These are phyloP conservation scores for Cercospora canescens DNA, from an alignment of 2,329 filamentous ascomycete genomes.

Conservation along the genomic window DNA sequence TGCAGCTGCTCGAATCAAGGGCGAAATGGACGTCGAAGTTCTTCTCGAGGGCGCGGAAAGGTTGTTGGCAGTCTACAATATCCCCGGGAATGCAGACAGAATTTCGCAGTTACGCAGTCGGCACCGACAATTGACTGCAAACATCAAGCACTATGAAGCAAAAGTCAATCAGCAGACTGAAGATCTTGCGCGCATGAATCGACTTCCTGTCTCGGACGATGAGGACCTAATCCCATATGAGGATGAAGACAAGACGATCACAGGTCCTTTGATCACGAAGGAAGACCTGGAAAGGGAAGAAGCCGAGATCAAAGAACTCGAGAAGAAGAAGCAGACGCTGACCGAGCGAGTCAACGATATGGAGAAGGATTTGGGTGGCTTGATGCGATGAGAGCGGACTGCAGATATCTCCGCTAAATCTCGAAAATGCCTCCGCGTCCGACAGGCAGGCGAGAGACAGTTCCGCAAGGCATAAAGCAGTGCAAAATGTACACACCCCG, in stretches of 20 bases:
- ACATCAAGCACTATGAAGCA: conserved; percentile 76
- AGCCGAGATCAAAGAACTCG: conserved; percentile 65
- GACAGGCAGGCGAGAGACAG: too few relatives aligned
- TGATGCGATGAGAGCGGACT: conserved; percentile 47
- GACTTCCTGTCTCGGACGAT: conserved; percentile 38
- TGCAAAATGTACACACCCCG: background rate
- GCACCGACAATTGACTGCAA: conserved; percentile 69
- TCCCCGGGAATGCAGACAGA: conserved; percentile 74
- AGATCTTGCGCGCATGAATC: conserved; percentile 72
- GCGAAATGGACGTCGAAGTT: conserved; percentile 83
- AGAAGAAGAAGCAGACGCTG: conserved; percentile 61
- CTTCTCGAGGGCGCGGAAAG: conserved; percentile 85
- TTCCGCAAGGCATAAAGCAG: background rate
- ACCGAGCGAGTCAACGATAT: conserved; percentile 67
- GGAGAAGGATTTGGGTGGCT: conserved; percentile 66
- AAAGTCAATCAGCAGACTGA: conserved; percentile 75
- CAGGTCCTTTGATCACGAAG: conserved; percentile 58
- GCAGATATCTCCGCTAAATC: too few relatives aligned
- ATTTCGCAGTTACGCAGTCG: conserved; percentile 72
- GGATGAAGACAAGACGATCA: conserved; percentile 44
- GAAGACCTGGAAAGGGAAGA: conserved; percentile 70
- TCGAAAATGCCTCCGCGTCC: too few relatives aligned
- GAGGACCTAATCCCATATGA: conserved; percentile 49
- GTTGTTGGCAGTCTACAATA: conserved; percentile 81
- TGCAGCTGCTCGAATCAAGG: conserved; percentile 52